Evolutionary conservation across 306 rosid genomes (phyloP).

Genomic region (Castanea sativa): DNA sequence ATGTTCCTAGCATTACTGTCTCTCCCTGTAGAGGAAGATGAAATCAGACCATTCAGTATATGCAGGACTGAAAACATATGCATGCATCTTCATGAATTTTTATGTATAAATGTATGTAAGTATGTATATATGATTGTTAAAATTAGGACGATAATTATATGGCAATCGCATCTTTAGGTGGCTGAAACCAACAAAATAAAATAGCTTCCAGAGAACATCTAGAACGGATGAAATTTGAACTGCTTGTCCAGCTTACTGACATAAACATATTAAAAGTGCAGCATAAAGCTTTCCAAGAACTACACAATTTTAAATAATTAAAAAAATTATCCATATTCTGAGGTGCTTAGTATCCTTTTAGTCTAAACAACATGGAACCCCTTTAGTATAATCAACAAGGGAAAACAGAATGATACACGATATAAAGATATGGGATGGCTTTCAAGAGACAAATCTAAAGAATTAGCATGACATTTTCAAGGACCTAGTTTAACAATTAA

Average conservation of each 20-base stretch:
- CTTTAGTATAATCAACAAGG: background rate
- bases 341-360: background rate
- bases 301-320: background rate
- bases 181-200: background rate
- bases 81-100: background rate
- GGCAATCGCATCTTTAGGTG: background rate
- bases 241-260: background rate
- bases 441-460: background rate
- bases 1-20: slow-evolving; percentile 79
- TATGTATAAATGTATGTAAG: background rate
- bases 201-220: background rate
- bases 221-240: background rate
- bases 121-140: background rate
- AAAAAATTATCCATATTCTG: too few species aligned
- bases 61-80: background rate
- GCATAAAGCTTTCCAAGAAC: background rate
- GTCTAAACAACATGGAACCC: background rate
- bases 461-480: background rate
- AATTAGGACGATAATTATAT: background rate
- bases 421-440: background rate
- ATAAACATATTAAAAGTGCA: background rate
- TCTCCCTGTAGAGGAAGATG: slow-evolving; percentile 40
- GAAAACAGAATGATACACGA: background rate
- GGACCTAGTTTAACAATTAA: background rate
- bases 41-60: slow-evolving; percentile 21